Evolutionary conservation across 768 basidiomycete genomes (phyloP), one percentile per base, ranked within the genome.

Genomic region (Sistotremastrum suecicum): DNA sequence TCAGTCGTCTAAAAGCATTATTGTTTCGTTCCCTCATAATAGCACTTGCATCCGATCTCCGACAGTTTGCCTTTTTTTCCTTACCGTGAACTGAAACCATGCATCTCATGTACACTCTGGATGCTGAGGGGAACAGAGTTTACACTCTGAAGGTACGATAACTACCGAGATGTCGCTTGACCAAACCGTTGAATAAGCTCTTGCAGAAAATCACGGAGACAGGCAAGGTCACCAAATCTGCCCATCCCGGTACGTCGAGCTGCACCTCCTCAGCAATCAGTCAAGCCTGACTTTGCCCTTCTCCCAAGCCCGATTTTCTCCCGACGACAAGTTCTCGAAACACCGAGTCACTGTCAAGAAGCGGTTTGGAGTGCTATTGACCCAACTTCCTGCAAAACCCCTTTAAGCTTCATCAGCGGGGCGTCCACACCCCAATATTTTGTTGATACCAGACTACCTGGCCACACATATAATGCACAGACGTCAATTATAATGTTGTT

Each of bases 251-350:
- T 95, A 60, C 48, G 74, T 59, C 12, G 28, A 29, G 7, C 28
- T 12, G 34, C 28, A 30, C 28, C 20, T 35, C 41, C 5, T 30
- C 37, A 30, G 37, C 30, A 20, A 35, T 40, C 41, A 6, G 11
- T 47, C 12, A 46, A 37, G 7, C 4, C 37, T 47, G 36, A 41
- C 30, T 36, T 39, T 47, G 31, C 28, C 12, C 31, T 39, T 34
- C 5, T 5, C 31, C 40, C 43, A 48, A 95, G 94, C 94, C 10
- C 90, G 95, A 37, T 98, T 98, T 66, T 97, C 94, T 9, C 94
- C 94, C 7, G 95, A 99, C 63, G 94, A 98, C 76, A 98, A 98
- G 69, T 98, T 94, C 67, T 94, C 91, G 50, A 76, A 91, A 51
- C 94, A 99, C 59, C 84, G 95, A 49, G 91, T 98, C 50, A 95